These are phyloP conservation scores for Tremella mesenterica DNA, from an alignment of 768 basidiomycete genomes.

Conservation along the genomic window DNA sequence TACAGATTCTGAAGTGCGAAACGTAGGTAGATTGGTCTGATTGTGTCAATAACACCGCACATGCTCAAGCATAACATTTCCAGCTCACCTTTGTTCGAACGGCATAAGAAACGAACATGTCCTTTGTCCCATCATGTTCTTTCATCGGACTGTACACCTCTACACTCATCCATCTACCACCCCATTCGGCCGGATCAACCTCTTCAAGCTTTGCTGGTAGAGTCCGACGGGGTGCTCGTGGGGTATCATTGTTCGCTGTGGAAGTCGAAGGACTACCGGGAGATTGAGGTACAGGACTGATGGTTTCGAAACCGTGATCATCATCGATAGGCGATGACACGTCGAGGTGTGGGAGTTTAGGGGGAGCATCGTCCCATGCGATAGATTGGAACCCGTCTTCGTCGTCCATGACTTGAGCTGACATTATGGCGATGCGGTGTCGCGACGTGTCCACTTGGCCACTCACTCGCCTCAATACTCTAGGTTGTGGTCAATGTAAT, in stretches of 20 bases:
- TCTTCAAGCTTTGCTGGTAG: not conserved
- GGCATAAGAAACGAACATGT: conserved; percentile 89
- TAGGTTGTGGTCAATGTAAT: too few relatives aligned
- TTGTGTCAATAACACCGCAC: not conserved
- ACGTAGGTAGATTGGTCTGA: conserved; percentile 84
- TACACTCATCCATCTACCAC: conserved; percentile 40
- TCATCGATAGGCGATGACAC: conserved; percentile 18
- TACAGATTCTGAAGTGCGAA: conserved; percentile 52
- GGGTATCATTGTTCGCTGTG: conserved; percentile 5
- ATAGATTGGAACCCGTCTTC: conserved; percentile 40
- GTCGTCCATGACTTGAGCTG: conserved; percentile 22
- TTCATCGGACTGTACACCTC: conserved; percentile 84
- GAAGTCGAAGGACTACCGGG: conserved; percentile 9
- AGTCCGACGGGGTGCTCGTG: not conserved
- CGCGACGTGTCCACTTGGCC: too few relatives aligned
- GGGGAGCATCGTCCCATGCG: conserved; percentile 35
- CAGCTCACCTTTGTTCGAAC: conserved; percentile 70
- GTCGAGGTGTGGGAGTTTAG: conserved; percentile 3
- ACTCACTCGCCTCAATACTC: too few relatives aligned
- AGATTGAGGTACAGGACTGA: conserved; percentile 18
- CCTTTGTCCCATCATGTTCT: conserved; percentile 92
- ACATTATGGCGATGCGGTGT: not conserved
- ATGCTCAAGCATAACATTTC: not conserved
- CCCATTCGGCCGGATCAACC: conserved; percentile 28
- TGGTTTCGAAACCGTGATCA: conserved; percentile 34